Base-by-base conservation (phyloP, 2,329 filamentous ascomycete genomes). In the Colletotrichum chlorophyti region DNA sequence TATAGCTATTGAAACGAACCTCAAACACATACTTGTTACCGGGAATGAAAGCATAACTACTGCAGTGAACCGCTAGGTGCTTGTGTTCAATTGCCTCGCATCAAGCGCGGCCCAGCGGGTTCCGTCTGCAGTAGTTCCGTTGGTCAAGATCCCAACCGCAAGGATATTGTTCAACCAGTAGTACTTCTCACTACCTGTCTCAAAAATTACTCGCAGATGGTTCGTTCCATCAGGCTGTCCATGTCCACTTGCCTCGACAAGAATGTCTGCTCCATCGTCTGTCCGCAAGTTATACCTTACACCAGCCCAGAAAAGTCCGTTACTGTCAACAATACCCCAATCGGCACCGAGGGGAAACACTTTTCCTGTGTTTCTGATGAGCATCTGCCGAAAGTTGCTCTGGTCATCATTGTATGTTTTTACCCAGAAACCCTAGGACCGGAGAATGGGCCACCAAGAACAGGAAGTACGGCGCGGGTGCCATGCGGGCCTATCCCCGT, bases 251-350 rank as follows among this genome's bases (percentile, higher is more conserved):
- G 74, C 74, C 23, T 68, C 68, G 15, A 76, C 72, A 42, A 71
- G 68, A 26, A 77, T 75, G 47, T 72, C 69, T 11, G 66, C 71
- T 4, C 74, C 73, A 53, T 77, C 74, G 15, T 65, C 49, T 0
- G 75, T 77, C n/a, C 69, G 61, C 14, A 77, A 63, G n/a, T 71
- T 69, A 35, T 76, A 76, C 14, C 74, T 65, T 12, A 72, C 74
- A 38, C 76, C 71, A 0, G 75, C 73, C 53, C 70, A 72, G 63
- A 76, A 76, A 4, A 66, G 60, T 8, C 73, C 72, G 17, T 70
- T 69, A 15, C 60, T 62, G 57, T 75, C 72, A 1, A 68, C 71
- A 14, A 75, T 63, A 12, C 73, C 73, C 70, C 69, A 74, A 65
- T 77, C 74, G 6, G 72, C 67, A 12, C 74, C 74, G 60, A 53